These are phyloP conservation scores for Myxozyma geophila DNA, from an alignment of 805 yeast species.

Conservation along the genomic window DNA sequence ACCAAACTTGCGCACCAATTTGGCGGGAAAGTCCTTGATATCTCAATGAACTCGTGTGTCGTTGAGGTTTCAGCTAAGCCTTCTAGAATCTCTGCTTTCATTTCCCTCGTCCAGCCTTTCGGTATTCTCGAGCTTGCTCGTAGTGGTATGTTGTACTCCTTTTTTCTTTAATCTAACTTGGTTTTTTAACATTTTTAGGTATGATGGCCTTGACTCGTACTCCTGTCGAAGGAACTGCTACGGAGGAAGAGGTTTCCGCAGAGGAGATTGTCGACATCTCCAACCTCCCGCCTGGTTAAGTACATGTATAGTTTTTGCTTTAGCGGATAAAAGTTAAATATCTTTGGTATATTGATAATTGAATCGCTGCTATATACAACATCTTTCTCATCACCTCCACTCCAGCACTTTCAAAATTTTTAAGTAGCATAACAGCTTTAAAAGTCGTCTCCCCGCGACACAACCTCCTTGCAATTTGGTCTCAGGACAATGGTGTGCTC, in stretches of 20 bases:
- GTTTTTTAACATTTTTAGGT: conserved; percentile 1
- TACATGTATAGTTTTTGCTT: neutral
- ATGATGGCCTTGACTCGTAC: conserved; percentile 99
- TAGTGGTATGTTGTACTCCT: conserved; percentile 59
- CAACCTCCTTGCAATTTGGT: conserved; percentile 91
- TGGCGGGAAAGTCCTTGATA: conserved; percentile 91
- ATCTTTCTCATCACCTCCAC: neutral
- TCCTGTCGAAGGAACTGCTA: conserved; percentile 63
- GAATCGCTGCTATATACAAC: conserved; percentile 5
- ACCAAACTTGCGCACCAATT: conserved; percentile 79
- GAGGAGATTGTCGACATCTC: conserved; percentile 79
- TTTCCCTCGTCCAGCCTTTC: conserved; percentile 89
- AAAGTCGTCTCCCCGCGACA: conserved; percentile 93
- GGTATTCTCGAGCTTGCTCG: conserved; percentile 96
- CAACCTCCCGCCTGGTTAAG: conserved; percentile 92
- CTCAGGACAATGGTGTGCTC: conserved; percentile 89
- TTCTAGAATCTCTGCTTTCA: conserved; percentile 80
- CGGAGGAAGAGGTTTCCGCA: conserved; percentile 58
- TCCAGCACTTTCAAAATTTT: neutral
- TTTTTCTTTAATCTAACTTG: neutral
- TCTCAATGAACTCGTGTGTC: conserved; percentile 89
- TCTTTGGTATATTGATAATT: neutral
- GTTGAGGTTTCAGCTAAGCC: conserved; percentile 96
- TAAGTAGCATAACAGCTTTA: conserved; percentile 42
- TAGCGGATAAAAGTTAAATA: neutral